Evolutionary conservation across 1,284 basidiomycete species (phyloP).

Genomic region (Omphalotus olearius): DNA sequence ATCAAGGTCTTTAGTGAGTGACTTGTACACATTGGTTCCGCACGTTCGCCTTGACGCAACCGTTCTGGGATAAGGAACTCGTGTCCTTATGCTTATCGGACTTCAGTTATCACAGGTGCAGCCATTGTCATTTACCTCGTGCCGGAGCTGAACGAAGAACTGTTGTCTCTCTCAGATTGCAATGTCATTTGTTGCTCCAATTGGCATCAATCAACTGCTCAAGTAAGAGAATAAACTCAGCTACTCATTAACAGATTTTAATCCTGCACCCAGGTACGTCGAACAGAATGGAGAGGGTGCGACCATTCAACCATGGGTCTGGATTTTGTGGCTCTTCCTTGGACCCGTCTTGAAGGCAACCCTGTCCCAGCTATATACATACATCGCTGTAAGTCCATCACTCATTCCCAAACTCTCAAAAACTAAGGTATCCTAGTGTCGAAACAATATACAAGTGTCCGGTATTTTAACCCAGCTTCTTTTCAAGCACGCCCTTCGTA

Average conservation of each 20-base stretch:
- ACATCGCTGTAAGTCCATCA: constrained; percentile 1
- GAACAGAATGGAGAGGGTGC: constrained; percentile 23
- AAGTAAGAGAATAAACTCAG: constrained; percentile 16
- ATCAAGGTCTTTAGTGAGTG: constrained; percentile 1
- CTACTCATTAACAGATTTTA: not conserved
- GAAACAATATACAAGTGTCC: not conserved
- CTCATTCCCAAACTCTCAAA: not conserved
- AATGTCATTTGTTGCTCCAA: constrained; percentile 38
- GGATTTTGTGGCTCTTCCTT: constrained; percentile 58
- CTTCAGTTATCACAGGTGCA: constrained; percentile 1
- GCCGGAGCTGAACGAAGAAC: too few relatives aligned
- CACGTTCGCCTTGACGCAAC: not conserved
- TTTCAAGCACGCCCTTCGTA: constrained; percentile 30
- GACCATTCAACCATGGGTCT: constrained; percentile 36
- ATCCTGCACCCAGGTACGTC: constrained; percentile 31
- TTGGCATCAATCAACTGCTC: constrained; percentile 44
- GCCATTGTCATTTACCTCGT: not conserved
- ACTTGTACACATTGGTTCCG: not conserved
- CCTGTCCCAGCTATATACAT: constrained; percentile 32
- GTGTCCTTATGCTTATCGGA: not conserved
- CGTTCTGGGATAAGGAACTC: not conserved
- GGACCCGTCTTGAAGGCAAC: constrained; percentile 44
- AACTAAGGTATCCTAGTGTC: not conserved
- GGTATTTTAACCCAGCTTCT: constrained; percentile 45
- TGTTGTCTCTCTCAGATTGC: constrained; percentile 18